Percentiles rank a stretch among this genome's conserved stretches.
Conservation (phyloP, 148 eudicot genomes). For the Rheum nobile region DNA sequence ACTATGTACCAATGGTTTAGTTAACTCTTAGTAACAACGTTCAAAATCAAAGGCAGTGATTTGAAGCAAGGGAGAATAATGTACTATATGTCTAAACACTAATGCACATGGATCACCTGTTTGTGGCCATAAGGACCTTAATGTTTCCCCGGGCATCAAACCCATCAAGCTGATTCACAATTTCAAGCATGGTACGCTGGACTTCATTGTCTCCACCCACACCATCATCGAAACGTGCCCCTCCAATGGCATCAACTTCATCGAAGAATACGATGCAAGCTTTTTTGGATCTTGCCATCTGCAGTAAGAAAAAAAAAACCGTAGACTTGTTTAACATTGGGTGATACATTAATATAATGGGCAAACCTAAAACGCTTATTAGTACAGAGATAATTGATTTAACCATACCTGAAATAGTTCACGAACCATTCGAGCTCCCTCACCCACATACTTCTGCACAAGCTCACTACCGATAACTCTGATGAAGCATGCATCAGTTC, state of each 20-base stretch:
- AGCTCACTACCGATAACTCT: constrained; percentile 98
- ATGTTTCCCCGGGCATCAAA: constrained; percentile 94
- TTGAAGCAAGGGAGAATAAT: background rate
- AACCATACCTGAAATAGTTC: constrained; percentile 81
- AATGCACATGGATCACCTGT: no score
- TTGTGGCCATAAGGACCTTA: constrained; percentile 95
- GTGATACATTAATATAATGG: no score
- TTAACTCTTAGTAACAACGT: no score
- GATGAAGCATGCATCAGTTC: constrained; percentile 98
- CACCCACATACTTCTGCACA: constrained; percentile 98
- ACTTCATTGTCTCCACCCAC: constrained; percentile 93
- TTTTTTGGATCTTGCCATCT: constrained; percentile 97
- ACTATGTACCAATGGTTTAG: no score
- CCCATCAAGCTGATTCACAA: constrained; percentile 96
- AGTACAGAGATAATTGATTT: background rate
- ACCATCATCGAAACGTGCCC: constrained; percentile 88
- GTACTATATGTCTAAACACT: no score
- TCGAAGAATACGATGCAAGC: constrained; percentile 93
- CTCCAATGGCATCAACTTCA: constrained; percentile 92
- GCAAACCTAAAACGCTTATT: background rate
- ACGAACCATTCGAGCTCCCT: constrained; percentile 99
- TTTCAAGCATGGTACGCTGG: constrained; percentile 97
- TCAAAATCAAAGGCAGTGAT: background rate
- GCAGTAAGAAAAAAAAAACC: background rate
- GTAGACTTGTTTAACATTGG: background rate